Evolutionary conservation across 169 alveolate genomes (phyloP), one percentile per base, ranked within the genome.

Genomic region (Cyclospora cayetanensis): DNA sequence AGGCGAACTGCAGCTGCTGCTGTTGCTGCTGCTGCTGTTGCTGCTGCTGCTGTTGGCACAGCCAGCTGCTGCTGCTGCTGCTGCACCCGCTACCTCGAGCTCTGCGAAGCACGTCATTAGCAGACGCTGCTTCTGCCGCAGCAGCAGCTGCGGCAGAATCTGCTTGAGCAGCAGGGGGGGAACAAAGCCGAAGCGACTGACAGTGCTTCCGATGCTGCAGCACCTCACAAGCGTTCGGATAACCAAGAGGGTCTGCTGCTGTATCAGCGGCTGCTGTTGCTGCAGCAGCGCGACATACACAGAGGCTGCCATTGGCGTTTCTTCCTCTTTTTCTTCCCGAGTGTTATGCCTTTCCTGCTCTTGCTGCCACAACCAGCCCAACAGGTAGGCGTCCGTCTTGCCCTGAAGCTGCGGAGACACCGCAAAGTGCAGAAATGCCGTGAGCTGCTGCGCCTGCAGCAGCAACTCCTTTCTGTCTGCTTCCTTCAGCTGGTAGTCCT

Each of bases 71-170:
- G 83, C 83, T 35, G 83, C 53, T 35, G 55, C 83, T 34, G 83
- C 83, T 35, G 83, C 50, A 34, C 55, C 83, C 0, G 53, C 83
- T 2, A 35, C 83, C 83, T 70, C 83, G 20, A 70, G 83, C 83
- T 70, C 83, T 7, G 83, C 50, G 83, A 70, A 70, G 83, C 83
- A 70, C 22, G 83, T 34, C 83, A 70, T 70, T 25, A 70, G 83
- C 55, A 70, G 83, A 7, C 83, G 83, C 55, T 70, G 83, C 83
- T 70, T 70, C 55, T 70, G 83, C 53, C 83, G 50, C 55, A 70
- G 83, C 83, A 70, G 83, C 83, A 70, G 83, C 83, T 70, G 83
- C 50, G 83, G 83, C 83, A 70, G 83, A 7, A 70, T 70, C 27
- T 70, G 83, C 55, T 70, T 4, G 55, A n/a, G 83, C 83, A 70